Conservation (phyloP, 2,329 filamentous ascomycete species). For the Metarhizium rileyi region DNA sequence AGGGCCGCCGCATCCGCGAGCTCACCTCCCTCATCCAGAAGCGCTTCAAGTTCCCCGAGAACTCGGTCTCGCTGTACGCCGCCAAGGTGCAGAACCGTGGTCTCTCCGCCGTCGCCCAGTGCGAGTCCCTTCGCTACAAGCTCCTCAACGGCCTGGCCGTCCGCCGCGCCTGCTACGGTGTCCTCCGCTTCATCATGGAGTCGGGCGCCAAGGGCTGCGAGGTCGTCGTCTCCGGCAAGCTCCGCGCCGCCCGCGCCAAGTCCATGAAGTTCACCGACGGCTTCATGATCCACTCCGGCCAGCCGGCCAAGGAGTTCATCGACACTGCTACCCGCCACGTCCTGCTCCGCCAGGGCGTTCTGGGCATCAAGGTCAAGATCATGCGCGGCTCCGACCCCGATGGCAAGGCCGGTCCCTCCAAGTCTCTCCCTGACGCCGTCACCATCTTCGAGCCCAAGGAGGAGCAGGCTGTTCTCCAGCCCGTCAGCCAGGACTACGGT, state of each 20-base stretch:
- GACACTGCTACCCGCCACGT: conserved; percentile 98
- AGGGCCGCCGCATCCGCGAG: conserved; percentile 99
- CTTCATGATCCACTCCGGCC: conserved; percentile 99
- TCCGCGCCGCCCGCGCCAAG: conserved; percentile 98
- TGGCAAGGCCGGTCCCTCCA: conserved; percentile 96
- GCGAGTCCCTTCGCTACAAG: conserved; percentile 99
- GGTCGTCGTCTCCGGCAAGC: conserved; percentile 98
- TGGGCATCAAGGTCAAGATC: conserved; percentile 99
- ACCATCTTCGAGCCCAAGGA: conserved; percentile 99
- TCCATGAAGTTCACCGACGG: conserved; percentile 99
- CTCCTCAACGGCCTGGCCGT: conserved; percentile 99
- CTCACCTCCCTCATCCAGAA: conserved; percentile 99
- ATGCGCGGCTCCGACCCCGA: conserved; percentile 99
- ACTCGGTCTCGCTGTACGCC: conserved; percentile 98
- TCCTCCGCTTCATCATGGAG: conserved; percentile 99
- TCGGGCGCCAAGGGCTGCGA: conserved; percentile 98
- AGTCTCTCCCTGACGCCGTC: conserved; percentile 95
- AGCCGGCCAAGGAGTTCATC: conserved; percentile 99
- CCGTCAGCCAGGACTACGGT: conserved; percentile 97
- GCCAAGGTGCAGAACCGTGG: conserved; percentile 99
- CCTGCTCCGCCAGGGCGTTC: conserved; percentile 97
- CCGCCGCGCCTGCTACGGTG: conserved; percentile 98
- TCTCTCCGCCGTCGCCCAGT: conserved; percentile 99
- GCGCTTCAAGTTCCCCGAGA: conserved; percentile 99
- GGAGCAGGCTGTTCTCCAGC: conserved; percentile 89